Evolutionary conservation across 352 stramenopile species (phyloP).

Genomic region (Thraustochytrium aureum): DNA sequence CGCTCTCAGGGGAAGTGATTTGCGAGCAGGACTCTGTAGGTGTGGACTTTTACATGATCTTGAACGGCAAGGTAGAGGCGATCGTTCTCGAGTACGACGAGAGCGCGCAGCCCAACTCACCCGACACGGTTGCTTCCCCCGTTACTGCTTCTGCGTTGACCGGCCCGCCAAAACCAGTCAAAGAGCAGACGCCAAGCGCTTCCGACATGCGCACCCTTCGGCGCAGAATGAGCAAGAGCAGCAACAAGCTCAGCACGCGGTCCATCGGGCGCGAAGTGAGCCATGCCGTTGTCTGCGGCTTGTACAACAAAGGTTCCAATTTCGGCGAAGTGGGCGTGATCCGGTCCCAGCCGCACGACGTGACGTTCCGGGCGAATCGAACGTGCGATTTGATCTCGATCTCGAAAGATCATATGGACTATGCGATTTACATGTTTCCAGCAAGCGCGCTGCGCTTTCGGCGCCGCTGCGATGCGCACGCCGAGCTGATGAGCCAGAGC

Average conservation of each 20-base stretch:
- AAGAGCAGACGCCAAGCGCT: not conserved
- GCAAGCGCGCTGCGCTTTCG: constrained; percentile 21
- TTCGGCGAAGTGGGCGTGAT: constrained; percentile 52
- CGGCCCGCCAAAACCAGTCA: not conserved
- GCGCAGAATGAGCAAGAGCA: not conserved
- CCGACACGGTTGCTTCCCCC: not conserved
- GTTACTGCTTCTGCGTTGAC: not conserved
- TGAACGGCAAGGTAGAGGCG: constrained; percentile 55
- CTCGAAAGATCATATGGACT: constrained; percentile 53
- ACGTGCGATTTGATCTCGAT: constrained; percentile 46
- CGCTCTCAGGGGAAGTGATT: constrained; percentile 54
- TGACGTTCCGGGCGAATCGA: constrained; percentile 34
- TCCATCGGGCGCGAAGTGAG: not conserved
- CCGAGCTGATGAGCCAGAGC: not conserved
- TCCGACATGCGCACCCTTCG: not conserved
- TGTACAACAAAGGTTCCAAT: constrained; percentile 51
- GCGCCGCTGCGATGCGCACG: constrained; percentile 35
- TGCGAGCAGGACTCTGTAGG: constrained; percentile 50
- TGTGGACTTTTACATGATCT: constrained; percentile 55
- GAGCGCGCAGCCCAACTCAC: not conserved
- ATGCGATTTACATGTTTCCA: constrained; percentile 51
- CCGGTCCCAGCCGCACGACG: constrained; percentile 8
- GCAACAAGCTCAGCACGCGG: not conserved
- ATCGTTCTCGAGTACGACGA: constrained; percentile 42
- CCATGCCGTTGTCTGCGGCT: constrained; percentile 26